A percentile compares a stretch with the other conserved stretches of the same genome.
phyloP scores from a whole-genome alignment of 2,329 filamentous ascomycete species.

The Microcera coccophila region DNA sequence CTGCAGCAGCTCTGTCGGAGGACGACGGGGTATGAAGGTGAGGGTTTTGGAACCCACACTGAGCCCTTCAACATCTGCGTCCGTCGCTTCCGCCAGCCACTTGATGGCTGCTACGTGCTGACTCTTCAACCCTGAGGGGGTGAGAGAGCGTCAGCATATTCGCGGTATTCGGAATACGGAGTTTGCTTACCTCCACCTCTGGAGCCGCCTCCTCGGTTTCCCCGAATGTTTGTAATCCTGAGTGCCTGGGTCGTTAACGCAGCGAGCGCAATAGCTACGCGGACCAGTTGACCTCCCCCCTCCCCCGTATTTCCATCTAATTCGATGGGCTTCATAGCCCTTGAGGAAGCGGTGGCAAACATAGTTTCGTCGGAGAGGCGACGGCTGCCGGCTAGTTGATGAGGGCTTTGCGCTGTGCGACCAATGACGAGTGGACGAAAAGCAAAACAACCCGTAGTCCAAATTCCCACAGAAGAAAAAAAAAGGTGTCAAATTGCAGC shows the following conservation, averaged over 20 bases:
- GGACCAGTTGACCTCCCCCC: slow-evolving; percentile 59
- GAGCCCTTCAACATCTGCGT: slow-evolving; percentile 49
- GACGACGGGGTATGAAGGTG: slow-evolving; percentile 42
- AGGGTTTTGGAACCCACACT: slow-evolving; percentile 48
- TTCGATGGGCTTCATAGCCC: slow-evolving; percentile 36
- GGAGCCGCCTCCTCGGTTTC: slow-evolving; percentile 41
- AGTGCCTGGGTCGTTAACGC: slow-evolving; percentile 53
- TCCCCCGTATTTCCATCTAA: slow-evolving; percentile 57
- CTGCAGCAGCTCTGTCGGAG: slow-evolving; percentile 37
- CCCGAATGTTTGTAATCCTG: slow-evolving; percentile 52
- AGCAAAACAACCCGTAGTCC: too few relatives aligned
- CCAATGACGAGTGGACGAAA: too few relatives aligned
- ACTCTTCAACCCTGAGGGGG: slow-evolving; percentile 50
- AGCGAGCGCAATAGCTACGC: slow-evolving; percentile 53
- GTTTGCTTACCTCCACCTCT: slow-evolving; percentile 25
- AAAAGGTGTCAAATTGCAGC: too few relatives aligned
- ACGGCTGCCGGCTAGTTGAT: too few relatives aligned
- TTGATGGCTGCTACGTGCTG: slow-evolving; percentile 57
- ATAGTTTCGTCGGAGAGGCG: too few relatives aligned
- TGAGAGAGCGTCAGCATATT: slow-evolving; percentile 22
- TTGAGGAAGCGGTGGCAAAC: not conserved
- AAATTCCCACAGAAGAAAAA: too few relatives aligned
- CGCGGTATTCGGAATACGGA: not conserved
- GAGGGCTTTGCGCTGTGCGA: too few relatives aligned
- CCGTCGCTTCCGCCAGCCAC: slow-evolving; percentile 50